Evolutionary conservation across 176 grass and related monocot genomes (phyloP).

Genomic region (Metroxylon sagu): DNA sequence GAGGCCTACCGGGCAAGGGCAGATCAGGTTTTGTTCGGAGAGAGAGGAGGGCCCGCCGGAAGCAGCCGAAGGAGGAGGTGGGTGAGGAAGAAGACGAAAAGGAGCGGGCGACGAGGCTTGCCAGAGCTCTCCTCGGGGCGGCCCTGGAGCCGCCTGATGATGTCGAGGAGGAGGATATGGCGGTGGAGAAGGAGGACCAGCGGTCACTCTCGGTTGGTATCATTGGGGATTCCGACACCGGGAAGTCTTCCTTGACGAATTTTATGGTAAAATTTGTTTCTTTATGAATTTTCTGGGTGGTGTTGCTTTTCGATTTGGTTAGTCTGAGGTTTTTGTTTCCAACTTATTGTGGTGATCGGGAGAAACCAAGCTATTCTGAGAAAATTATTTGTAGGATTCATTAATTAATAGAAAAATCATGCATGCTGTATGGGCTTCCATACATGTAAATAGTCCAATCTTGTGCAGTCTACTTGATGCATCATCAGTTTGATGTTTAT

Average conservation of each 20-base stretch:
- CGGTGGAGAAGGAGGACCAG: conserved; percentile 82
- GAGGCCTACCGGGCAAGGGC: conserved; percentile 59
- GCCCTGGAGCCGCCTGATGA: conserved; percentile 63
- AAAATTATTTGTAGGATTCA: no score
- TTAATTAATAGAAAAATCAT: no score
- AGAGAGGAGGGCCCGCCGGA: conserved; percentile 9
- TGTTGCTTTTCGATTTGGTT: not conserved
- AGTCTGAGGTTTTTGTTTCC: not conserved
- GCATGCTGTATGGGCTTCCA: no score
- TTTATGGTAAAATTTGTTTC: conserved; percentile 41
- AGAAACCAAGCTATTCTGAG: no score
- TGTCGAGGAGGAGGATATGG: conserved; percentile 34
- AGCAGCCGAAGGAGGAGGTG: not conserved
- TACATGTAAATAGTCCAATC: no score
- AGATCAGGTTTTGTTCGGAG: conserved; percentile 59
- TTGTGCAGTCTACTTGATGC: no score
- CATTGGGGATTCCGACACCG: conserved; percentile 80
- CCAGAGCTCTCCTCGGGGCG: conserved; percentile 67
- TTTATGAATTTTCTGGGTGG: not conserved
- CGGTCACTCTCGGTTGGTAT: conserved; percentile 80
- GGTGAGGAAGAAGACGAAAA: conserved; percentile 30
- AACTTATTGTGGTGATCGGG: no score
- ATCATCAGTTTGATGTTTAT: no score
- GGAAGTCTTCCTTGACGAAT: conserved; percentile 84
- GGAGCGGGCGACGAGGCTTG: conserved; percentile 50